Evolutionary conservation across 1,284 basidiomycete genomes (phyloP).

Genomic region (Microbotryum lychnidis-dioicae): DNA sequence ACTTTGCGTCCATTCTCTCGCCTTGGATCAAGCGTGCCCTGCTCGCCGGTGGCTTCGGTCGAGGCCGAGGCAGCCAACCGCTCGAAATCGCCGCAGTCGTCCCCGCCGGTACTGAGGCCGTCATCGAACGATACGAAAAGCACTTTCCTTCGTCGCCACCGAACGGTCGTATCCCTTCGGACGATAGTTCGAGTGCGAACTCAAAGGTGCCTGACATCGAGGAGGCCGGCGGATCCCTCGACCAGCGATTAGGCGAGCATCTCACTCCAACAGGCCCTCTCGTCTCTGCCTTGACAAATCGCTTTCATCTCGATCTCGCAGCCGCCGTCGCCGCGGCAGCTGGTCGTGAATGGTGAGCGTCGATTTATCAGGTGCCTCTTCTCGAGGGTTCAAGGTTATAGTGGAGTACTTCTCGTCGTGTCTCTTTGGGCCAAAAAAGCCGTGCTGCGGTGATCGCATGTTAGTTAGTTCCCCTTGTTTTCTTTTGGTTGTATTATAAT

Average conservation of each 20-base stretch:
- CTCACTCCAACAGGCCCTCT: slow-evolving; percentile 41
- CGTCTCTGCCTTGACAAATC: slow-evolving; percentile 58
- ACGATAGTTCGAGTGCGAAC: slow-evolving; percentile 14
- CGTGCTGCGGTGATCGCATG: no score
- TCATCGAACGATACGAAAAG: slow-evolving; percentile 4
- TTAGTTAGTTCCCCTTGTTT: no score
- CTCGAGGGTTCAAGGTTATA: no score
- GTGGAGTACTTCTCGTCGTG: no score
- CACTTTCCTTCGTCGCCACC: slow-evolving; percentile 9
- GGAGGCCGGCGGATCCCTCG: slow-evolving; percentile 5
- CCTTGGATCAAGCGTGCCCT: slow-evolving; percentile 90
- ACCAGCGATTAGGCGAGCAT: background rate
- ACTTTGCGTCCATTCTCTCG: slow-evolving; percentile 78
- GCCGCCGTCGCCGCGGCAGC: slow-evolving; percentile 60
- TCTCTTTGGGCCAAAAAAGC: no score
- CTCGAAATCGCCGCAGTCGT: slow-evolving; percentile 67
- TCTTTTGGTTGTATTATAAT: no score
- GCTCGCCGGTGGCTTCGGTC: slow-evolving; percentile 77
- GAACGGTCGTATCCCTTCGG: slow-evolving; percentile 6
- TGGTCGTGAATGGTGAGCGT: slow-evolving; percentile 2
- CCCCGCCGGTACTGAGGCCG: slow-evolving; percentile 39
- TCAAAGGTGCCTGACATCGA: slow-evolving; percentile 23
- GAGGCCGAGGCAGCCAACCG: slow-evolving; percentile 37
- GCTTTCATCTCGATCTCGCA: slow-evolving; percentile 76
- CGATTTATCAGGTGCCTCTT: background rate